A percentile compares a stretch with the other conserved stretches of the same genome.
phyloP scores from a whole-genome alignment of 371 early-diverging fungal species.

The Parasitella parasitica region DNA sequence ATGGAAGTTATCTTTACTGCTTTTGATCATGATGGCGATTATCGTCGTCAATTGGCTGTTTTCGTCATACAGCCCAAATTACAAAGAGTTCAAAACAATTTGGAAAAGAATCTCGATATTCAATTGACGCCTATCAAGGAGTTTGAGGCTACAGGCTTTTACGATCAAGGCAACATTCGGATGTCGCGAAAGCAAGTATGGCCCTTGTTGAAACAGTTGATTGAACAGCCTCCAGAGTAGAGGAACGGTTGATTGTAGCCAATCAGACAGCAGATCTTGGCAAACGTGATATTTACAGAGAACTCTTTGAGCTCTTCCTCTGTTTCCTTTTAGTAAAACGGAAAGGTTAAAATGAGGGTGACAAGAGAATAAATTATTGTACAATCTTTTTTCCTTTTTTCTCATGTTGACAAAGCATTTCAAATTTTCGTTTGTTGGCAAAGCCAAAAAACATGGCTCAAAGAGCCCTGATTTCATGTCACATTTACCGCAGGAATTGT shows the following conservation, averaged over 20 bases:
- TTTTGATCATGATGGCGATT: slow-evolving; percentile 54
- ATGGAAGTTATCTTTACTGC: slow-evolving; percentile 62
- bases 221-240: background rate
- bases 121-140: background rate
- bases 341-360: background rate
- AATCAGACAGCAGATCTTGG: background rate
- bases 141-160: slow-evolving; percentile 18
- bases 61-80: slow-evolving; percentile 33
- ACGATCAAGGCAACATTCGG: slow-evolving; percentile 55
- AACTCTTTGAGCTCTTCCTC: background rate
- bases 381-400: background rate
- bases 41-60: slow-evolving; percentile 64
- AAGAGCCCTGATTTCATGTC: background rate
- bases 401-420: slow-evolving; percentile 1
- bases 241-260: background rate
- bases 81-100: slow-evolving; percentile 9
- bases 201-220: slow-evolving; percentile 41
- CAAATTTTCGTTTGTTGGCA: background rate
- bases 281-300: slow-evolving; percentile 14
- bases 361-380: background rate
- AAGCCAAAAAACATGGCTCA: background rate
- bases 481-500: slow-evolving; percentile 21
- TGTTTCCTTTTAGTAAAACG: background rate
- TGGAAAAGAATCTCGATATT: slow-evolving; percentile 24
- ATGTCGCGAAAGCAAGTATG: slow-evolving; percentile 72